Conservation (phyloP, 2,329 filamentous ascomycete species). For the Aspergillaceae sp. region DNA sequence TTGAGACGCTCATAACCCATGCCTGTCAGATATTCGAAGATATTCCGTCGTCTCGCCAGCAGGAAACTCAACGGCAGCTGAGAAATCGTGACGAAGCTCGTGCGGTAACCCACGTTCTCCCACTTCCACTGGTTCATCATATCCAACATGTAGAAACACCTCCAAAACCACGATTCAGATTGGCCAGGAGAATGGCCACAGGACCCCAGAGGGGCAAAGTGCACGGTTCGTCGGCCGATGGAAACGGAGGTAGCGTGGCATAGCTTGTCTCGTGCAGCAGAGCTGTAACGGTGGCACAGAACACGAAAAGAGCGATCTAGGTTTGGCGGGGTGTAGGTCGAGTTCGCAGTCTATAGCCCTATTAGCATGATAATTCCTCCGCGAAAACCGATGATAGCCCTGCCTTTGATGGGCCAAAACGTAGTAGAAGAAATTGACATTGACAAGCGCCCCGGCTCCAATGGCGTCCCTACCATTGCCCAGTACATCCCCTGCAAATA, state of each 20-base stretch:
- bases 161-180: conserved; percentile 44
- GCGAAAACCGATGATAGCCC: conserved; percentile 2
- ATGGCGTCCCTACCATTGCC: conserved; percentile 38
- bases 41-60: conserved; percentile 48
- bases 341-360: conserved; percentile 35
- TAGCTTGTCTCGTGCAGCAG: conserved; percentile 47
- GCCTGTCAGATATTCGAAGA: conserved; percentile 42
- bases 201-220: conserved; percentile 34
- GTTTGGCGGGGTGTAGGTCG: conserved; percentile 43
- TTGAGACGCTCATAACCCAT: conserved; percentile 45
- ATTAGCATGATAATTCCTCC: background rate
- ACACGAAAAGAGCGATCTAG: conserved; percentile 40
- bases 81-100: conserved; percentile 44
- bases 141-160: conserved; percentile 48
- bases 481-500: conserved; percentile 47
- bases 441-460: conserved; percentile 27
- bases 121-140: conserved; percentile 42
- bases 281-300: conserved; percentile 47
- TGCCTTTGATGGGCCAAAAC: conserved; percentile 44
- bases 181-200: conserved; percentile 29
- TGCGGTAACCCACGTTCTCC: conserved; percentile 50
- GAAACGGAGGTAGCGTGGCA: conserved; percentile 34
- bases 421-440: conserved; percentile 40
- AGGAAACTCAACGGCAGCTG: conserved; percentile 51
- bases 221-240: conserved; percentile 18